phyloP scores from a whole-genome alignment of 129 eudicot species.

The Flaveria trinervia region DNA sequence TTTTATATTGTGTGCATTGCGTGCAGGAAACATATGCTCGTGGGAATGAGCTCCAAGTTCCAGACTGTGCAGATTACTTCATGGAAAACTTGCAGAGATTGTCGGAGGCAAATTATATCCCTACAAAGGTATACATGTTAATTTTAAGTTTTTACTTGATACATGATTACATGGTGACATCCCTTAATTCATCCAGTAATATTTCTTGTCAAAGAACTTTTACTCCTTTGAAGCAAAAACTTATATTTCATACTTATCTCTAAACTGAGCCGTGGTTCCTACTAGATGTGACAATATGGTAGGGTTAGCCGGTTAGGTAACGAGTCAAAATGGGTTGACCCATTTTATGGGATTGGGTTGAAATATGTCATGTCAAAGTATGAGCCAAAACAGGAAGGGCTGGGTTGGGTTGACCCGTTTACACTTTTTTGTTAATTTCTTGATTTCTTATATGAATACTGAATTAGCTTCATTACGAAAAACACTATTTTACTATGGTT shows the following conservation, averaged over 20 bases:
- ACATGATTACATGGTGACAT: constrained; percentile 17
- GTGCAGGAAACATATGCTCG: constrained; percentile 82
- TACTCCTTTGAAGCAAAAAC: background rate
- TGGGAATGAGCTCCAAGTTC: constrained; percentile 96
- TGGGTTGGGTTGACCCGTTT: background rate
- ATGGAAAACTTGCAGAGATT: constrained; percentile 88
- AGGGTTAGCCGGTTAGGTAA: background rate
- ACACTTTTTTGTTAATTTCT: background rate
- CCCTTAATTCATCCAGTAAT: background rate
- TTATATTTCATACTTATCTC: background rate
- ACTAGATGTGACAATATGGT: background rate
- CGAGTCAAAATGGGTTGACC: background rate
- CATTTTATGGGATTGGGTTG: background rate
- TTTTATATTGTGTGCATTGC: constrained; percentile 24
- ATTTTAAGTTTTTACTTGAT: background rate
- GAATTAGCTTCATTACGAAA: background rate
- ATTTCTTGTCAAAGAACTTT: background rate
- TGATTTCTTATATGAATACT: background rate
- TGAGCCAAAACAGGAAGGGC: background rate
- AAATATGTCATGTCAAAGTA: background rate
- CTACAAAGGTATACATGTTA: constrained; percentile 70
- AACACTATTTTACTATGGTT: background rate
- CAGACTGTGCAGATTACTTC: constrained; percentile 89
- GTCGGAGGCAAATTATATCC: constrained; percentile 73
- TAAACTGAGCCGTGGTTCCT: background rate